phyloP scores from a whole-genome alignment of 768 basidiomycete genomes.

The Multifurca ochricompacta region DNA sequence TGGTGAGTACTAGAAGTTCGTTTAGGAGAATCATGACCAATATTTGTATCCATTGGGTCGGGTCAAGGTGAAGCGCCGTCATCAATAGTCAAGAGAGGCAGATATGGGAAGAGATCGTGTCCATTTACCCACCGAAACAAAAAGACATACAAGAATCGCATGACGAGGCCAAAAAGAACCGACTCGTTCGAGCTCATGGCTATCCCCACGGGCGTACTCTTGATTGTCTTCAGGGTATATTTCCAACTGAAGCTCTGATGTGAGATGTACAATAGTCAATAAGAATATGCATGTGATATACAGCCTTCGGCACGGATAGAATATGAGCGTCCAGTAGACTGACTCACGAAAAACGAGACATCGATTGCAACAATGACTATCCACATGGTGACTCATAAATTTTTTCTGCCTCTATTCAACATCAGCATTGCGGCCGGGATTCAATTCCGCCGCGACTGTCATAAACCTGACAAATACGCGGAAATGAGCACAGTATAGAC shows the following conservation, averaged over 20 bases:
- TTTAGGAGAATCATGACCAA: constrained; percentile 14
- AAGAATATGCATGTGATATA: constrained; percentile 11
- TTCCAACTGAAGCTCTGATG: constrained; percentile 14
- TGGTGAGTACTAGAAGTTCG: constrained; percentile 5
- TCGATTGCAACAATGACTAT: neutral
- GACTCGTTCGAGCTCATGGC: constrained; percentile 2
- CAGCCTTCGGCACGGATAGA: constrained; percentile 5
- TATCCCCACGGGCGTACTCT: constrained; percentile 19
- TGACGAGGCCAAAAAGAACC: constrained; percentile 10
- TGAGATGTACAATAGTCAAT: neutral
- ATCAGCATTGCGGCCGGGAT: constrained; percentile 25
- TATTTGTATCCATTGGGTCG: constrained; percentile 10
- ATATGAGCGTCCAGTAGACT: constrained; percentile 5
- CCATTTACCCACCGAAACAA: constrained; percentile 18
- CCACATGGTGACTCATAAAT: neutral
- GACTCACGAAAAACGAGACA: constrained; percentile 1
- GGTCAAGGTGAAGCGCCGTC: constrained; percentile 15
- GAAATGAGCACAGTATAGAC: neutral
- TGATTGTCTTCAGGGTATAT: neutral
- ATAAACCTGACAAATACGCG: constrained; percentile 34
- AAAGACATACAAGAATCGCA: constrained; percentile 16
- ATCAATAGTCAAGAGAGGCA: constrained; percentile 9
- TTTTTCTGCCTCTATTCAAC: neutral
- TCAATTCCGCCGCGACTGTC: constrained; percentile 40
- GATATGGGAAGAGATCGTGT: constrained; percentile 13